Evolutionary conservation across 2,329 filamentous ascomycete species (phyloP).

Genomic region (Diplodia mutila): DNA sequence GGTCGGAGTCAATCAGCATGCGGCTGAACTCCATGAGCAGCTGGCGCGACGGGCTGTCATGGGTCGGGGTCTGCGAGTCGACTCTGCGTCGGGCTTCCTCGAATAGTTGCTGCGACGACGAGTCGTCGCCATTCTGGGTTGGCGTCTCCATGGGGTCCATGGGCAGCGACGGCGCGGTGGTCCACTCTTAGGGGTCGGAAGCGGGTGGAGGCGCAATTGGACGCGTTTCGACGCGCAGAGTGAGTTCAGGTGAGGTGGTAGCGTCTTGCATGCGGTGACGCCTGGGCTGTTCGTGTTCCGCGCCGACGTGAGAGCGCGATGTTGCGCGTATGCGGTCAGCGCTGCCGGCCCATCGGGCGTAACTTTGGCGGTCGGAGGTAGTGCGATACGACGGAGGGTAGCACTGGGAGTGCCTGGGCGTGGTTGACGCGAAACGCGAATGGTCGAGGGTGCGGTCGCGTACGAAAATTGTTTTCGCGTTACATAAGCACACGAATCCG

Average conservation of each 20-base stretch:
- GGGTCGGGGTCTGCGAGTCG: conserved; percentile 4
- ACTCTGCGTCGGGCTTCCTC: conserved; percentile 8
- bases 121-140: conserved; percentile 18
- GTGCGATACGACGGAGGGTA: conserved; percentile 7
- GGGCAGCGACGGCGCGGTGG: neutral
- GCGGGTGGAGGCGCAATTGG: conserved; percentile 16
- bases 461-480: neutral
- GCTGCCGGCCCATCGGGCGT: conserved; percentile 12
- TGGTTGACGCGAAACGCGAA: conserved; percentile 20
- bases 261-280: conserved; percentile 20
- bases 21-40: conserved; percentile 48
- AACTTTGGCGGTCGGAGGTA: neutral
- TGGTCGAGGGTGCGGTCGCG: neutral
- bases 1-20: conserved; percentile 47
- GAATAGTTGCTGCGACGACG: conserved; percentile 19
- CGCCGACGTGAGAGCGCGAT: conserved; percentile 8
- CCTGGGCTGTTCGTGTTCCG: conserved; percentile 14
- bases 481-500: neutral
- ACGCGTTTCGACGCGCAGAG: conserved; percentile 21
- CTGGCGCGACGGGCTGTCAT: conserved; percentile 41
- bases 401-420: conserved; percentile 11
- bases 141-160: conserved; percentile 10
- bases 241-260: conserved; percentile 5
- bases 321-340: conserved; percentile 22
- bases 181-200: neutral